Conservation (phyloP, 495 filamentous ascomycete species). For the Hyaloscypha bicolor region DNA sequence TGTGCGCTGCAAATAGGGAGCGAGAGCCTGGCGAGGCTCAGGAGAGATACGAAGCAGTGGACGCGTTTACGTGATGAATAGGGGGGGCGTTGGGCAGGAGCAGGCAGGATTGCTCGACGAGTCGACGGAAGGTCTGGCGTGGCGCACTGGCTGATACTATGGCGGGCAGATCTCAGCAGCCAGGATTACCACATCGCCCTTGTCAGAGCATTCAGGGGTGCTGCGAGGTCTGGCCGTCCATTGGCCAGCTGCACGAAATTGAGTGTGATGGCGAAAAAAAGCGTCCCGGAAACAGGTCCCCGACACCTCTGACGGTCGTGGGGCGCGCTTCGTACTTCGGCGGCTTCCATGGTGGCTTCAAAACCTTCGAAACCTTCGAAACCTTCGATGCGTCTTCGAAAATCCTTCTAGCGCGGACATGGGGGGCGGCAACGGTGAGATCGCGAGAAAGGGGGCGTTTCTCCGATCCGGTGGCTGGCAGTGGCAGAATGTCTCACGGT, state of each 20-base stretch:
- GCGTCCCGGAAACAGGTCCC: constrained; percentile 20
- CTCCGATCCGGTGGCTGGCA: background rate
- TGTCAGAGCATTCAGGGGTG: constrained; percentile 19
- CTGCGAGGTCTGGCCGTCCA: background rate
- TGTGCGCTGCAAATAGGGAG: background rate
- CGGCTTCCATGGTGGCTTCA: constrained; percentile 27
- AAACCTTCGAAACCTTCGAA: constrained; percentile 23
- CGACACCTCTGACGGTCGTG: constrained; percentile 6
- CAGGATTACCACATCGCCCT: constrained; percentile 14
- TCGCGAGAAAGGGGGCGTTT: background rate
- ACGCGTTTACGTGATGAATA: constrained; percentile 2
- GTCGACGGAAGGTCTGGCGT: background rate
- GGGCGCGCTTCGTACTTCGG: constrained; percentile 15
- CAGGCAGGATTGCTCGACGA: constrained; percentile 1
- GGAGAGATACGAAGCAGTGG: background rate
- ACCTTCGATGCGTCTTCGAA: constrained; percentile 27
- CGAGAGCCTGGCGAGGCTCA: too few species aligned
- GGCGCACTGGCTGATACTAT: background rate
- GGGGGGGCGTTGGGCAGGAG: background rate
- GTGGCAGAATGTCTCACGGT: background rate
- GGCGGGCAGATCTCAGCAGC: background rate
- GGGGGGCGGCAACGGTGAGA: background rate
- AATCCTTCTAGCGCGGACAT: constrained; percentile 15
- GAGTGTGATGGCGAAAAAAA: background rate
- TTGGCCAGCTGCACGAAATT: constrained; percentile 4